Percentiles rank a stretch among this genome's conserved stretches.
phyloP scores from a whole-genome alignment of 331 rosid species.

The Pyrus hybrid region DNA sequence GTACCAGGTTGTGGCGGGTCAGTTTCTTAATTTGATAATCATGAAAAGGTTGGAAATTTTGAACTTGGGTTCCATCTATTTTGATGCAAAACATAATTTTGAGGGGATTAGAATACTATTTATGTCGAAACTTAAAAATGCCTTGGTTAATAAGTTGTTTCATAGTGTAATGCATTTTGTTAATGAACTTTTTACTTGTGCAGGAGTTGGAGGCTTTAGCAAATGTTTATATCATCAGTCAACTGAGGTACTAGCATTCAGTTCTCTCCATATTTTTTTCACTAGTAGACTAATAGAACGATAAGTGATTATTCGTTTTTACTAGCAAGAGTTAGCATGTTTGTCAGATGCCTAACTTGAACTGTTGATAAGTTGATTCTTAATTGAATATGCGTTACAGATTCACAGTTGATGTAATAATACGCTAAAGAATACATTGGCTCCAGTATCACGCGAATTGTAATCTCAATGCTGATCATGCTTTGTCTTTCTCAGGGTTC shows the following conservation, averaged over 20 bases:
- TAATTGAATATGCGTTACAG: background rate
- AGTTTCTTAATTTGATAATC: slow-evolving; percentile 1
- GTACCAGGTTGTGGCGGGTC: background rate
- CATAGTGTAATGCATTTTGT: background rate
- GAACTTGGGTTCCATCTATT: background rate
- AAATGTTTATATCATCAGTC: slow-evolving; percentile 9
- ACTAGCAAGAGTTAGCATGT: background rate
- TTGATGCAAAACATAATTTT: background rate
- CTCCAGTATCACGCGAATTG: background rate
- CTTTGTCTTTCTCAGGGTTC: slow-evolving; percentile 13
- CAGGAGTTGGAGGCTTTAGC: slow-evolving; percentile 6
- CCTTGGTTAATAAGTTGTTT: background rate
- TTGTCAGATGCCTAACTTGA: background rate
- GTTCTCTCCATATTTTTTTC: background rate
- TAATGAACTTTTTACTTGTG: background rate
- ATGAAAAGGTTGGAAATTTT: slow-evolving; percentile 17
- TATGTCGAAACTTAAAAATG: background rate
- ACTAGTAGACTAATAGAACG: no score
- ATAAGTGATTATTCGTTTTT: background rate
- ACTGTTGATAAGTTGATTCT: background rate
- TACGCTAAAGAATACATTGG: background rate
- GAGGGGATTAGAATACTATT: background rate
- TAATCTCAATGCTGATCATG: background rate
- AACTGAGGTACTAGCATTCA: background rate
- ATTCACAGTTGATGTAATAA: background rate